Percentiles rank a stretch among this genome's conserved stretches.
These are phyloP conservation scores for Ogataea zsoltii DNA, from an alignment of 805 yeast species.

Conservation along the genomic window DNA sequence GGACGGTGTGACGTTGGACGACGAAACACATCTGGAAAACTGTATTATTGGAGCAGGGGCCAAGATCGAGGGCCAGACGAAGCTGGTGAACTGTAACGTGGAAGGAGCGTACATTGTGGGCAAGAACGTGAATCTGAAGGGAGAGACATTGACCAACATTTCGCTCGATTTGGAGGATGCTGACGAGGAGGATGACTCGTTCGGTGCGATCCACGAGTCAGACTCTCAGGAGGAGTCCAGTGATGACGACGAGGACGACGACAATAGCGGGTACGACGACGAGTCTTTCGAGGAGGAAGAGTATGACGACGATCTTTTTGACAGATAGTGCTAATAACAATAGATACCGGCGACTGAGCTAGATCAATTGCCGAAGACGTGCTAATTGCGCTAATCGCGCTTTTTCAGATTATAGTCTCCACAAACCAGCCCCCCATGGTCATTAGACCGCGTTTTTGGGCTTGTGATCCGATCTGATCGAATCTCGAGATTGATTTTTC, in stretches of 20 bases:
- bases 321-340: slow-evolving; percentile 12
- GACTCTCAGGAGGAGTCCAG: slow-evolving; percentile 47
- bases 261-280: slow-evolving; percentile 58
- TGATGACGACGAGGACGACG: slow-evolving; percentile 48
- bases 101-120: slow-evolving; percentile 77
- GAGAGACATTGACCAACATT: slow-evolving; percentile 39
- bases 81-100: slow-evolving; percentile 77
- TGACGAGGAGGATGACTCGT: slow-evolving; percentile 1
- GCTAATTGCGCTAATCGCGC: neutral
- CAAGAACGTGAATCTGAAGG: slow-evolving; percentile 47
- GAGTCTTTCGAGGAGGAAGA: slow-evolving; percentile 59
- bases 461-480: neutral
- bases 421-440: neutral
- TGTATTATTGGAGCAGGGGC: slow-evolving; percentile 79
- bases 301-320: slow-evolving; percentile 41
- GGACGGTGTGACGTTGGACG: slow-evolving; percentile 70
- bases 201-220: slow-evolving; percentile 11
- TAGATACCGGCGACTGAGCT: neutral
- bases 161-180: slow-evolving; percentile 35
- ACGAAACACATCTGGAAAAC: slow-evolving; percentile 79
- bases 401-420: too few relatives aligned
- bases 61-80: slow-evolving; percentile 60
- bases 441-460: neutral
- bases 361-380: neutral
- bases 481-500: neutral